A percentile compares a stretch with the other conserved stretches of the same genome.
Conservation (phyloP, 1,284 basidiomycete species). For the Cryptococcus wingfieldii region DNA sequence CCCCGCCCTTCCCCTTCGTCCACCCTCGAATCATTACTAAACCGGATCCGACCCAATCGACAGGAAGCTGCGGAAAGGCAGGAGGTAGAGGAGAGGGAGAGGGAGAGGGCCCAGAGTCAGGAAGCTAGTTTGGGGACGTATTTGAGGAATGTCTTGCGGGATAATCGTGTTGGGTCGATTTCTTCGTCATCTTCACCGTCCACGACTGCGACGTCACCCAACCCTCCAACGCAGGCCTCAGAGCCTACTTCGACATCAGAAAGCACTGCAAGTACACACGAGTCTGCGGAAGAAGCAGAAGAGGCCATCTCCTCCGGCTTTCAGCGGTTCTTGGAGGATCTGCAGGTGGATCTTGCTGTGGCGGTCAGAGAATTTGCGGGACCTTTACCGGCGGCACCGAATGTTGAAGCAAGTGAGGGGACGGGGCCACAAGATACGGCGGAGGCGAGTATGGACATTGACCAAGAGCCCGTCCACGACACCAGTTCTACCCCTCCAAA, state of each 20-base stretch:
- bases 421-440: not conserved
- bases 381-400: constrained; percentile 9
- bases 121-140: constrained; percentile 42
- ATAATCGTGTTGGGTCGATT: constrained; percentile 14
- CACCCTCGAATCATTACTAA: constrained; percentile 37
- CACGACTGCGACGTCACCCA: not conserved
- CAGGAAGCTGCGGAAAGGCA: not conserved
- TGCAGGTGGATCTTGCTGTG: constrained; percentile 41
- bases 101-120: constrained; percentile 22
- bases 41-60: constrained; percentile 35
- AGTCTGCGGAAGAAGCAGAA: not conserved
- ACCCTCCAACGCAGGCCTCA: not conserved
- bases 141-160: constrained; percentile 35
- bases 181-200: too few species aligned
- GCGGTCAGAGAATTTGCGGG: constrained; percentile 39
- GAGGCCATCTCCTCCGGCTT: constrained; percentile 31
- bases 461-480: not conserved
- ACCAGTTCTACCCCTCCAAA: not conserved
- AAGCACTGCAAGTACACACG: not conserved
- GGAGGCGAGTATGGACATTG: not conserved
- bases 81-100: not conserved
- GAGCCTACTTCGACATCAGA: not conserved
- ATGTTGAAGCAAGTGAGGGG: constrained; percentile 4
- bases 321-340: constrained; percentile 39
- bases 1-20: constrained; percentile 21